phyloP scores from a whole-genome alignment of 257 asterid species.

The Solanum tacnaense region DNA sequence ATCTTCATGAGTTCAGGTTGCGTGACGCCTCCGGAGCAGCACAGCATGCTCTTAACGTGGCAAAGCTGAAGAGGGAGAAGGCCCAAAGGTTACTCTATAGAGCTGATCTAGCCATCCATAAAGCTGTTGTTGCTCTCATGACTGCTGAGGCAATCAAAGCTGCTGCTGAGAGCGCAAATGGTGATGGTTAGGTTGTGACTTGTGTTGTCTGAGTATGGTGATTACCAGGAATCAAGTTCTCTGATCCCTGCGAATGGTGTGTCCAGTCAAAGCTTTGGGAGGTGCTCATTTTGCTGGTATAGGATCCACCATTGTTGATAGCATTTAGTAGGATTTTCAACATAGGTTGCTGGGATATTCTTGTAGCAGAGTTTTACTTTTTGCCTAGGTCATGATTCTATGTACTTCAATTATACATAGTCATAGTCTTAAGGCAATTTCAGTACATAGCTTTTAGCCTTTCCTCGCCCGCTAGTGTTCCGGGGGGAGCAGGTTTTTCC shows the following conservation, averaged over 20 bases:
- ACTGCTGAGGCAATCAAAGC: slow-evolving; percentile 72
- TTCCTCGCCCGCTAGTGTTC: slow-evolving; percentile 3
- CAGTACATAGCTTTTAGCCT: slow-evolving; percentile 23
- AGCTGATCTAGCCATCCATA: slow-evolving; percentile 80
- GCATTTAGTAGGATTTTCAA: slow-evolving; percentile 12
- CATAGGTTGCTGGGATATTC: slow-evolving; percentile 25
- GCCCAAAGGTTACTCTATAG: slow-evolving; percentile 55
- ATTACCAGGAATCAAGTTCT: slow-evolving; percentile 2
- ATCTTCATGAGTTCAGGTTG: slow-evolving; percentile 52
- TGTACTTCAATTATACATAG: slow-evolving; percentile 9
- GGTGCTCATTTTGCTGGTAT: background rate
- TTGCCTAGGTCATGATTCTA: slow-evolving; percentile 22
- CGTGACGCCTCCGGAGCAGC: slow-evolving; percentile 69
- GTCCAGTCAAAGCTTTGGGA: background rate
- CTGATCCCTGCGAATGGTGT: slow-evolving; percentile 8
- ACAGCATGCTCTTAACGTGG: slow-evolving; percentile 44
- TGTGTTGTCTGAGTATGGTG: slow-evolving; percentile 4
- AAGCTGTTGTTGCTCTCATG: slow-evolving; percentile 69
- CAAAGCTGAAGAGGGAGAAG: slow-evolving; percentile 72
- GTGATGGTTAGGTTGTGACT: slow-evolving; percentile 17
- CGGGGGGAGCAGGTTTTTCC: slow-evolving; percentile 21
- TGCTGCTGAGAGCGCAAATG: slow-evolving; percentile 21
- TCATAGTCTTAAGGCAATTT: slow-evolving; percentile 11
- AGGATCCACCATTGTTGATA: slow-evolving; percentile 7
- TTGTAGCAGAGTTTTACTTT: slow-evolving; percentile 14